Base-by-base conservation (phyloP, 1,284 basidiomycete species). In the Trichosporon sp. region DNA sequence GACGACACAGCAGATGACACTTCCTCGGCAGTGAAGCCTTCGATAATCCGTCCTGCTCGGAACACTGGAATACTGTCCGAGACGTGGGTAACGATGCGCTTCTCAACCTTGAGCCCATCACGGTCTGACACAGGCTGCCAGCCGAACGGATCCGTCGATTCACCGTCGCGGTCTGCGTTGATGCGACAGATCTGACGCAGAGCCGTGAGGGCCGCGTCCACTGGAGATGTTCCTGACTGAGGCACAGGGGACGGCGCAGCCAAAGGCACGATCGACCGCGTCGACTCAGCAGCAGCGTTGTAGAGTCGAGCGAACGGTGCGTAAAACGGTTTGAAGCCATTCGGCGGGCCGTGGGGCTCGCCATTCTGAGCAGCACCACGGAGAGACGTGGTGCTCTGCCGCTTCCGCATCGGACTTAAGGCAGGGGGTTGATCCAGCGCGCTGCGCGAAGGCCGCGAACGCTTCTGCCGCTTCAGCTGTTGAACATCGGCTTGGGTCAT, bases 1-100 rank as follows among this genome's bases (percentile, higher is more conserved):
- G 89, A 88, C 25, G 89, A 88, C 68, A 91, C 89, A 6, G 87
- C 87, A 0, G 89, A 86, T 0, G 89, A 90, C 15, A 97, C 85
- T 77, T 99, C 96, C 76, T 98, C 96, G 0, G 95, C 95, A 0
- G 93, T 92, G 9, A 97, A 88, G 1, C 96, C 95, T 79, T 98
- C 92, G 62, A 99, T 91, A 70, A 99, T 93, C 81, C 94, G 92
- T 78, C 92, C 91, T 0, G 92, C 93, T 70, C 90, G 91, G 78
- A 95, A 91, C 3, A 98, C 89, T 0, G 93, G 92, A 62, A 97
- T 89, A 56, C 88, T 86, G 8, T 90, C 86, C 8, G 94, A 97
- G 15, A 98, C 88, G 66, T 91, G 89, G 2, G 90, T 86, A 11
- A 90, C 88, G 18, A 90, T 80, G 76, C 91, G 91, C 73, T 90